Percentiles rank a stretch among this genome's conserved stretches.
These are phyloP conservation scores for Isatis lusitanica DNA, from an alignment of 441 rosid species.

Conservation along the genomic window DNA sequence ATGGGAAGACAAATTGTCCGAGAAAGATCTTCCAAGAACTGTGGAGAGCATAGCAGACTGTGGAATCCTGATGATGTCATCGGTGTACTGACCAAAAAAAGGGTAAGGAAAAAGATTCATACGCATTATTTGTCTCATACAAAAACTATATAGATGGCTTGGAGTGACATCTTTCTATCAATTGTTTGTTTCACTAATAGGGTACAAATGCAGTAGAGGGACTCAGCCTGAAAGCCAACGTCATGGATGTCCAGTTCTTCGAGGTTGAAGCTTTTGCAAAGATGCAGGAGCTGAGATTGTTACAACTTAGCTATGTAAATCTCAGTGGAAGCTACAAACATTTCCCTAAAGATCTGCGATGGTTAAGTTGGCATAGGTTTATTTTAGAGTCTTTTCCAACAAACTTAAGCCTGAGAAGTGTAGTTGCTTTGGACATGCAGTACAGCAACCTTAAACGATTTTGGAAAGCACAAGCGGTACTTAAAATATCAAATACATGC, in stretches of 20 bases:
- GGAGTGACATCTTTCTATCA: too few relatives aligned
- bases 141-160: not conserved
- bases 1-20: too few relatives aligned
- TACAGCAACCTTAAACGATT: slow-evolving; percentile 4
- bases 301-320: not conserved
- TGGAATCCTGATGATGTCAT: not conserved
- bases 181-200: not conserved
- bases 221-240: slow-evolving; percentile 3
- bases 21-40: not conserved
- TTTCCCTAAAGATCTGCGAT: not conserved
- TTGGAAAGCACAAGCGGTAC: not conserved
- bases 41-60: not conserved
- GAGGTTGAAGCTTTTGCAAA: not conserved
- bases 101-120: not conserved
- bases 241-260: not conserved
- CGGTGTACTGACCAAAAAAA: not conserved
- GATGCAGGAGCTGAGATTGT: not conserved
- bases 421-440: slow-evolving; percentile 12
- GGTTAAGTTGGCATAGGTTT: not conserved
- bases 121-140: not conserved
- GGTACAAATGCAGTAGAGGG: slow-evolving; percentile 31
- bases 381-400: not conserved
- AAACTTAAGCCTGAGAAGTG: not conserved
- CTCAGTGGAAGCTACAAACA: not conserved
- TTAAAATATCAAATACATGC: too few relatives aligned